Conservation (phyloP, 805 yeast genomes). For the Kazachstania psychrophila region DNA sequence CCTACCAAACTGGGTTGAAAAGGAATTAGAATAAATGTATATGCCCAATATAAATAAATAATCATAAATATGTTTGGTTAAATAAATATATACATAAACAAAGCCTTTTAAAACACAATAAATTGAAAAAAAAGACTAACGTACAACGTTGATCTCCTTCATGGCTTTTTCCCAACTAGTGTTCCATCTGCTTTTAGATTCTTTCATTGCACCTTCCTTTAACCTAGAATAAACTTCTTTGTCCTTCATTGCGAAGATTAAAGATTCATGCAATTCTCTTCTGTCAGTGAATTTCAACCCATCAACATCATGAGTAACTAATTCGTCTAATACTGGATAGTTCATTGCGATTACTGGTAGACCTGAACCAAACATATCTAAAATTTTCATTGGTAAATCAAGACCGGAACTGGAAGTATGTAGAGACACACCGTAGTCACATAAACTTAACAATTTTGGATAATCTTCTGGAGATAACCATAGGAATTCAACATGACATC, state of each 20-base stretch:
- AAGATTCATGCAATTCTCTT: constrained; percentile 37
- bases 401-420: constrained; percentile 89
- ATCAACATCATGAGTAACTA: constrained; percentile 58
- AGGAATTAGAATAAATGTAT: constrained; percentile 30
- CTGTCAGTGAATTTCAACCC: constrained; percentile 51
- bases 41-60: background rate
- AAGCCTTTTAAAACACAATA: background rate
- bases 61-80: background rate
- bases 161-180: constrained; percentile 52
- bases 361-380: constrained; percentile 94
- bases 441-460: constrained; percentile 61
- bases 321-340: constrained; percentile 70
- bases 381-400: constrained; percentile 94
- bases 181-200: constrained; percentile 65
- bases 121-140: background rate
- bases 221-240: constrained; percentile 32
- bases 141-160: constrained; percentile 17
- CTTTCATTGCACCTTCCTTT: constrained; percentile 62
- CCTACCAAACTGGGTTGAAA: constrained; percentile 83
- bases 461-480: constrained; percentile 80
- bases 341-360: constrained; percentile 76
- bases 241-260: constrained; percentile 32
- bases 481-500: constrained; percentile 49
- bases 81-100: background rate
- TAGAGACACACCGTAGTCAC: constrained; percentile 83